These are phyloP conservation scores for Penicillium sp. DNA, from an alignment of 2,329 filamentous ascomycete species.

Conservation along the genomic window DNA sequence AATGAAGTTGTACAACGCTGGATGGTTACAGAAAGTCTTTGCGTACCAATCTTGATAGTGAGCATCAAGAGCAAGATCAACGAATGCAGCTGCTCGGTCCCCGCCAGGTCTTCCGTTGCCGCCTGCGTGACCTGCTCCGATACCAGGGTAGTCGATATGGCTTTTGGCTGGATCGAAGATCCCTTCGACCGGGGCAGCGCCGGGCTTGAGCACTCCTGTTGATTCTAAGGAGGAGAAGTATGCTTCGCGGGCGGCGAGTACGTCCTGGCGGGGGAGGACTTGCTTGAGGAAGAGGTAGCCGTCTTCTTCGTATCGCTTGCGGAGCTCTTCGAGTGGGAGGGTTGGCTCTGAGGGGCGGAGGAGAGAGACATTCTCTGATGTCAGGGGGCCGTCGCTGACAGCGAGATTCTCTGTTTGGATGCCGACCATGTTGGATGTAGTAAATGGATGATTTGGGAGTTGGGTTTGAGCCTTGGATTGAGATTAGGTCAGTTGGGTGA, in stretches of 20 bases:
- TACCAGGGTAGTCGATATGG: constrained; percentile 48
- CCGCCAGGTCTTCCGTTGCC: constrained; percentile 48
- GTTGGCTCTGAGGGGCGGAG: constrained; percentile 45
- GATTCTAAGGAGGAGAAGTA: constrained; percentile 55
- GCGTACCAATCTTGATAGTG: constrained; percentile 54
- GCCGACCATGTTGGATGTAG: constrained; percentile 19
- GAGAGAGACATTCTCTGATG: constrained; percentile 43
- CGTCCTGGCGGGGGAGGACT: constrained; percentile 52
- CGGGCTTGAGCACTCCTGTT: constrained; percentile 55
- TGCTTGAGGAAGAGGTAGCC: constrained; percentile 57
- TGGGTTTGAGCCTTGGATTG: no score
- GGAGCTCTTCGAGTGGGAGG: constrained; percentile 49
- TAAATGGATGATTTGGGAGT: background rate
- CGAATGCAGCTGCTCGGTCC: constrained; percentile 44
- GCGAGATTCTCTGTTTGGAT: constrained; percentile 29
- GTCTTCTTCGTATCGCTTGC: constrained; percentile 47
- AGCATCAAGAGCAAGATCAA: constrained; percentile 52
- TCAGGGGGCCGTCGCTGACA: constrained; percentile 48
- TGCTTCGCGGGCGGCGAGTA: constrained; percentile 49
- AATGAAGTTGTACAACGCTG: constrained; percentile 49
- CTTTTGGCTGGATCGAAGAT: constrained; percentile 50
- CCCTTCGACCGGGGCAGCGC: constrained; percentile 51
- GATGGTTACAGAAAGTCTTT: constrained; percentile 54
- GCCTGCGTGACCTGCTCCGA: constrained; percentile 50
- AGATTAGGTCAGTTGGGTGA: background rate